Percentiles rank a stretch among this genome's conserved stretches.
Evolutionary conservation across 768 basidiomycete genomes (phyloP).

Genomic region (Tricholoma sp.): DNA sequence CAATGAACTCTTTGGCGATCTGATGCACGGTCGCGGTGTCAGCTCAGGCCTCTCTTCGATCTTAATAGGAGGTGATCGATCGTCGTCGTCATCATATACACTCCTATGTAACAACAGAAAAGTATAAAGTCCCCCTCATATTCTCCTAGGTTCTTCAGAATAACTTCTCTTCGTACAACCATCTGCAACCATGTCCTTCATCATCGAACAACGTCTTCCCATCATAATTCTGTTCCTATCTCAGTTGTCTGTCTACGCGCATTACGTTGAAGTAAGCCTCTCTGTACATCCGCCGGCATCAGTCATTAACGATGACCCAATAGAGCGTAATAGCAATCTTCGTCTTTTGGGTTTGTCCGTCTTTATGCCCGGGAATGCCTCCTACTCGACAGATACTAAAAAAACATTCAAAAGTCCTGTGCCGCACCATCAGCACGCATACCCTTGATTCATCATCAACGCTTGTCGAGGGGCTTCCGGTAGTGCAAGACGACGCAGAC

Average conservation of each 20-base stretch:
- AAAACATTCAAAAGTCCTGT: neutral
- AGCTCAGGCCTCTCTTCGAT: no score
- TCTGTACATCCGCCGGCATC: no score
- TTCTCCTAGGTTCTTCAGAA: neutral
- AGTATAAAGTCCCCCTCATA: neutral
- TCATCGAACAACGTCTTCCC: neutral
- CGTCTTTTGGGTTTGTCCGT: neutral
- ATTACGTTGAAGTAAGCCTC: neutral
- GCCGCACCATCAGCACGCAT: neutral
- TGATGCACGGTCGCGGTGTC: no score
- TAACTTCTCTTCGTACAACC: neutral
- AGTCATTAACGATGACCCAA: neutral
- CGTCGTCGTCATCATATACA: no score
- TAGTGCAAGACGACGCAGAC: neutral
- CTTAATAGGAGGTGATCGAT: no score
- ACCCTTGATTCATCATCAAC: conserved; percentile 2
- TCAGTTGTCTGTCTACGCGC: neutral
- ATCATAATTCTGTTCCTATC: neutral
- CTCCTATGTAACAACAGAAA: no score
- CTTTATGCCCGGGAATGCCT: conserved; percentile 1
- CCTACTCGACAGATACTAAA: neutral
- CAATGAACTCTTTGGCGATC: no score
- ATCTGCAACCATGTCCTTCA: neutral
- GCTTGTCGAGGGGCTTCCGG: neutral
- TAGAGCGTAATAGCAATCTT: neutral